Evolutionary conservation across 805 yeast species (phyloP), one percentile per base, ranked within the genome.

Genomic region (Kodamaea nitidulidarum): DNA sequence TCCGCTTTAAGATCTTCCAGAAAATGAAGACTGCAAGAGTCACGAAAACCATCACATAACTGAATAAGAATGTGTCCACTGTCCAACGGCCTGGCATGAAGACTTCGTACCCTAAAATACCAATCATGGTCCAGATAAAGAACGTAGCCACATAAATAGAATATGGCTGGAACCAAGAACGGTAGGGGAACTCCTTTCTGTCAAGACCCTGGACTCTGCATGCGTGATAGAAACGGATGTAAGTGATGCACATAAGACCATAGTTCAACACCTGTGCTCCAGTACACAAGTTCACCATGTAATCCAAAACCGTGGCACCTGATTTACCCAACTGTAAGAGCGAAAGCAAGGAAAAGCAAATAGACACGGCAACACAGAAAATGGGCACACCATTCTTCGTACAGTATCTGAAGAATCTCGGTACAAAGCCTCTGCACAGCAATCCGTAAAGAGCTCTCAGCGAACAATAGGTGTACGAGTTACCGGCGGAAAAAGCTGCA

Each of bases 71-170:
- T 7, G 69, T 63, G 42, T 78, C 69, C 14, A 71, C 70, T 14
- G 69, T 57, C 88, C 91, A 86, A 39, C 64, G 54, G 4, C 84
- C 86, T 10, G 80, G 80, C 32, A 80, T 56, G 59, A 87, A 85
- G 1, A 80, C 84, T 2, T 73, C 63, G 62, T 84, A 87, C 4
- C 95, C 95, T 61, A 56, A 77, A 60, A 49, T 76, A 53, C 85
- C 85, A 70, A 41, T 65, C 55, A 42, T 70, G 4, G 73, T 54
- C 58, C 61, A 54, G 35, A 63, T 47, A 43, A 63, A 56, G 38
- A 51, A 51, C 2, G 59, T 53, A 14, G 67, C 56, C 37, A 63
- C 42, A 27, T 48, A 52, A 21, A 61, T 58, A 14, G 67, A 56
- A 49, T 65, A 65, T n/a, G 71, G 71, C 41, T 65, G 70, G 50